Conservation (phyloP, 768 basidiomycete genomes). For the Imleria badia region DNA sequence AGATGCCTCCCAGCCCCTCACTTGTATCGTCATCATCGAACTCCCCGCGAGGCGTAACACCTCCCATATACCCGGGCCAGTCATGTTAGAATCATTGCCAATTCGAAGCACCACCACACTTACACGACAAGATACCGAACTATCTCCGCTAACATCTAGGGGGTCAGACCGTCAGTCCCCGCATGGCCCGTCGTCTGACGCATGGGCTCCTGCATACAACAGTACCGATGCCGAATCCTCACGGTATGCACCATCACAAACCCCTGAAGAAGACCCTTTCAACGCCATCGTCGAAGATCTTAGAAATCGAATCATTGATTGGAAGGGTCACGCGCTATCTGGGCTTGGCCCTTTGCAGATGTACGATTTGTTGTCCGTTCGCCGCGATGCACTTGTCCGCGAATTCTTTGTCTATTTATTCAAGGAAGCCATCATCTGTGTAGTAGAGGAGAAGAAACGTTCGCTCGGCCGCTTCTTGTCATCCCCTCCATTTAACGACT, state of each 20-base stretch:
- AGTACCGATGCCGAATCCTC: constrained; percentile 32
- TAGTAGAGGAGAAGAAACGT: constrained; percentile 93
- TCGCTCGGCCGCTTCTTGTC: constrained; percentile 74
- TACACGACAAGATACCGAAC: constrained; percentile 24
- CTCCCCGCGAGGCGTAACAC: constrained; percentile 72
- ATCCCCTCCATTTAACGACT: constrained; percentile 56
- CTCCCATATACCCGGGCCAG: constrained; percentile 52
- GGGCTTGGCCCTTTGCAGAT: constrained; percentile 87
- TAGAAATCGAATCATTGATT: constrained; percentile 87
- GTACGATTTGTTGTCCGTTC: constrained; percentile 88
- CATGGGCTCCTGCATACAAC: constrained; percentile 29
- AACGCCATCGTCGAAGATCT: constrained; percentile 85
- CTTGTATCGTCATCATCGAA: constrained; percentile 93
- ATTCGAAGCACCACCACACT: constrained; percentile 27
- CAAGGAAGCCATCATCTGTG: constrained; percentile 96
- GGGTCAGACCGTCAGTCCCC: constrained; percentile 17
- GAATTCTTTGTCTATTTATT: constrained; percentile 98
- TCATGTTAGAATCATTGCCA: constrained; percentile 48
- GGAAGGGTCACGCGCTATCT: constrained; percentile 92
- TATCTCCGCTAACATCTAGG: constrained; percentile 9
- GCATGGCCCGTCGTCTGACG: constrained; percentile 19
- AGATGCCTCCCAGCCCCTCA: constrained; percentile 78
- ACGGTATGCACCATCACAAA: constrained; percentile 26
- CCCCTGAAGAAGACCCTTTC: constrained; percentile 69
- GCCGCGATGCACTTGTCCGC: constrained; percentile 84